A percentile compares a stretch with the other conserved stretches of the same genome.
These are phyloP conservation scores for Danielia oregonensis DNA, from an alignment of 805 yeast species.

Conservation along the genomic window DNA sequence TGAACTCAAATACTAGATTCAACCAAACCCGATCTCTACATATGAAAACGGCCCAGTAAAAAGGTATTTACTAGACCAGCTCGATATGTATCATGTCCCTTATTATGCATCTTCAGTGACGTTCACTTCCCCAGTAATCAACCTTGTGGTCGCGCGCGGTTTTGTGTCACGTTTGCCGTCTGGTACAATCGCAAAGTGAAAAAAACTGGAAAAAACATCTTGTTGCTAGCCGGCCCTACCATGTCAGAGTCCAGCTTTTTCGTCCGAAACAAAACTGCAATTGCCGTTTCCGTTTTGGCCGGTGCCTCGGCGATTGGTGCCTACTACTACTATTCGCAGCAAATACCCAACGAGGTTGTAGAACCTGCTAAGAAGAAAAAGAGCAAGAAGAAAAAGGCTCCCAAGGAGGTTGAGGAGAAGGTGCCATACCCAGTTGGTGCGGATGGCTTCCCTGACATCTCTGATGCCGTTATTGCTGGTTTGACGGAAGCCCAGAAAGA, in stretches of 20 bases:
- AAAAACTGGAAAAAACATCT: not conserved
- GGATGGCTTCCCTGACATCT: conserved; percentile 56
- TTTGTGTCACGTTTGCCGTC: conserved; percentile 1
- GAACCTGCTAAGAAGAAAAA: conserved; percentile 27
- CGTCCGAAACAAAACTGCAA: conserved; percentile 56
- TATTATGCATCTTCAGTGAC: no score
- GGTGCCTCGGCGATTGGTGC: conserved; percentile 64
- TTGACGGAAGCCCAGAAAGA: conserved; percentile 54
- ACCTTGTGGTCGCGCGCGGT: not conserved
- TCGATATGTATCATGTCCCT: no score
- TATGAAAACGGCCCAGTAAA: no score
- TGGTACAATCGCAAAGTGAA: not conserved
- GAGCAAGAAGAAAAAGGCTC: conserved; percentile 42
- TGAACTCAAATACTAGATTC: no score
- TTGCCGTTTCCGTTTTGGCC: conserved; percentile 60
- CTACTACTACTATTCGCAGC: conserved; percentile 43
- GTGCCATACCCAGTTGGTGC: conserved; percentile 50
- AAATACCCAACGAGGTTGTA: conserved; percentile 16
- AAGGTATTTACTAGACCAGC: no score
- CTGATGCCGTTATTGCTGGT: conserved; percentile 40
- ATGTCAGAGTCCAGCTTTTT: conserved; percentile 33
- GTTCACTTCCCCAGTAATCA: not conserved
- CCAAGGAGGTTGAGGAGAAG: conserved; percentile 12
- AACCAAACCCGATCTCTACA: no score
- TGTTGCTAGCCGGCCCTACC: no score